A percentile compares a stretch with the other conserved stretches of the same genome.
phyloP scores from a whole-genome alignment of 2,329 filamentous ascomycete species.

The Gliomastix tumulicola region DNA sequence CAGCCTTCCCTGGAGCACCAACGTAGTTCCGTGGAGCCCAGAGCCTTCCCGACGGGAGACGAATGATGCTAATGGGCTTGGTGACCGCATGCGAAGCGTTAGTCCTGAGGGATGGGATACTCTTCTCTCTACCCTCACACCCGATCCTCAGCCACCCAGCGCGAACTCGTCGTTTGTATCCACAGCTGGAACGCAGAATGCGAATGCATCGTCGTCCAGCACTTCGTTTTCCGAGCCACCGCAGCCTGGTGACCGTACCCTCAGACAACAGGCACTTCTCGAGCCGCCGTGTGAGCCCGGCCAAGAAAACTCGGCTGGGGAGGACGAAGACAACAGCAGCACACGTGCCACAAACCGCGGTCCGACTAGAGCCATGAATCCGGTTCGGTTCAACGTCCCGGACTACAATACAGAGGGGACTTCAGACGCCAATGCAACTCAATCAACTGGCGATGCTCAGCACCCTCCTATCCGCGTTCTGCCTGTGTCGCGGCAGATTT shows the following conservation, averaged over 20 bases:
- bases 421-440: too few species aligned
- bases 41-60: not conserved
- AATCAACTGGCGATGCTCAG: too few species aligned
- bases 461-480: too few species aligned
- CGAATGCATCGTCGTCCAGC: constrained; percentile 36
- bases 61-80: constrained; percentile 56
- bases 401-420: too few species aligned
- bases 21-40: too few species aligned
- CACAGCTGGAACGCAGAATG: constrained; percentile 33
- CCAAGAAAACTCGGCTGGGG: constrained; percentile 48
- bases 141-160: constrained; percentile 75
- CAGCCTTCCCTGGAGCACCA: too few species aligned
- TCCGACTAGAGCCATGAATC: too few species aligned
- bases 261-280: constrained; percentile 2
- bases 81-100: constrained; percentile 78
- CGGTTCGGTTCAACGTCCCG: too few species aligned
- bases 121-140: constrained; percentile 71
- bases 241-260: not conserved
- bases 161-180: constrained; percentile 78
- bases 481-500: too few species aligned
- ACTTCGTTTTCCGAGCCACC: constrained; percentile 2
- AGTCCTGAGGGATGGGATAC: constrained; percentile 77
- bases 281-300: constrained; percentile 44
- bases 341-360: too few species aligned
- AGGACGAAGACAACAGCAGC: constrained; percentile 46